Percentiles rank a stretch among this genome's conserved stretches.
phyloP scores from a whole-genome alignment of 768 basidiomycete genomes.

The Hydnum rufescens region DNA sequence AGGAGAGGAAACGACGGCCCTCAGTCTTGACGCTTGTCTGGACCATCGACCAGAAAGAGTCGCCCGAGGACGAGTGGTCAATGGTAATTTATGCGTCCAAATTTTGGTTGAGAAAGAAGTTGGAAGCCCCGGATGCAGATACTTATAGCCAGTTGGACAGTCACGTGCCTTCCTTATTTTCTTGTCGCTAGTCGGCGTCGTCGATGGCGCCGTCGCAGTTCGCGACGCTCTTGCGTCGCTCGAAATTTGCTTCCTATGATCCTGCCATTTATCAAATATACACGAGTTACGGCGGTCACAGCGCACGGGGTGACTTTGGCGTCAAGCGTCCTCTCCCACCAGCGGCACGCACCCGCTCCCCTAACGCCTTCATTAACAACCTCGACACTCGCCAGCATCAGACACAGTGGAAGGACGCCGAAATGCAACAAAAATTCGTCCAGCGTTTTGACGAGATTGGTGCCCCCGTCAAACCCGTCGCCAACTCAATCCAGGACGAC shows the following conservation, averaged over 20 bases:
- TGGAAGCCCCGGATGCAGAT: not conserved
- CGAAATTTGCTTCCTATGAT: constrained; percentile 66
- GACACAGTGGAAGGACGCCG: constrained; percentile 56
- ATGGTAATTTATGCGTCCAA: constrained; percentile 11
- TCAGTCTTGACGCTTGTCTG: constrained; percentile 9
- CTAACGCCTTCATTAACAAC: constrained; percentile 42
- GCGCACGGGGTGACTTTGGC: constrained; percentile 65
- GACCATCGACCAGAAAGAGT: constrained; percentile 3
- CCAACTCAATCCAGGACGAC: constrained; percentile 17
- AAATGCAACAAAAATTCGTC: constrained; percentile 46
- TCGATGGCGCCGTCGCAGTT: constrained; percentile 41
- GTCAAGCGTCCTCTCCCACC: constrained; percentile 58
- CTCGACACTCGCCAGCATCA: constrained; percentile 58
- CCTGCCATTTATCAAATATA: constrained; percentile 62
- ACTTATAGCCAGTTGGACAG: not conserved
- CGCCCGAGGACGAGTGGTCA: not conserved
- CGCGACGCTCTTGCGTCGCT: constrained; percentile 54
- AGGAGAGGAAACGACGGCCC: not conserved
- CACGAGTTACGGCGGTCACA: constrained; percentile 44
- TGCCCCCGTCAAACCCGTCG: constrained; percentile 18
- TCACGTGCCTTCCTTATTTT: too few relatives aligned
- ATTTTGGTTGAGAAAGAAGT: not conserved
- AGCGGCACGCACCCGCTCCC: constrained; percentile 33
- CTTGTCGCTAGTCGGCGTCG: not conserved
- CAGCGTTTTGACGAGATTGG: constrained; percentile 46